phyloP scores from a whole-genome alignment of 495 filamentous ascomycete genomes.

The Xylaria grammica region DNA sequence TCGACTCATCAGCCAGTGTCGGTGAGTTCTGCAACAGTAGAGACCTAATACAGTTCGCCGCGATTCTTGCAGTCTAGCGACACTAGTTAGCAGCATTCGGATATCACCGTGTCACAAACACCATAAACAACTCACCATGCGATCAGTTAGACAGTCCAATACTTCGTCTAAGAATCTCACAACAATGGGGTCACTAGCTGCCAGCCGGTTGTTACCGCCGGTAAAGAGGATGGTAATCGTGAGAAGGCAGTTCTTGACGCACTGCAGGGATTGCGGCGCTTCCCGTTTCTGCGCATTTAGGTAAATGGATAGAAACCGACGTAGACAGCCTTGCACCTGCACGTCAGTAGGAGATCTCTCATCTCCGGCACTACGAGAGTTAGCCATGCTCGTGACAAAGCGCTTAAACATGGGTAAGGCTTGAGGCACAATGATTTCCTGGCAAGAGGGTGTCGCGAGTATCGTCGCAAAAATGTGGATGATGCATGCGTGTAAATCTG shows the following conservation, averaged over 20 bases:
- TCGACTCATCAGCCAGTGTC: conserved; percentile 70
- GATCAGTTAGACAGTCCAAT: conserved; percentile 82
- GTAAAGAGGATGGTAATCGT: conserved; percentile 88
- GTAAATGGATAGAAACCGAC: conserved; percentile 79
- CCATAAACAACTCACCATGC: conserved; percentile 54
- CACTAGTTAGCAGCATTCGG: conserved; percentile 25
- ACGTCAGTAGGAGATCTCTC: conserved; percentile 48
- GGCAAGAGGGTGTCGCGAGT: conserved; percentile 83
- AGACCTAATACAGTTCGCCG: conserved; percentile 83
- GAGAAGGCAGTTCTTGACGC: conserved; percentile 91
- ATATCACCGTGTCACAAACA: not conserved
- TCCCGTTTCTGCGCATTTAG: conserved; percentile 84
- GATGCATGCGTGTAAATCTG: conserved; percentile 95
- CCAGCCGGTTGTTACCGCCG: conserved; percentile 71
- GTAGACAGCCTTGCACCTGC: conserved; percentile 72
- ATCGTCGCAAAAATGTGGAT: conserved; percentile 96
- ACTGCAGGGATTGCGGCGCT: conserved; percentile 76
- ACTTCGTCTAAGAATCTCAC: conserved; percentile 72
- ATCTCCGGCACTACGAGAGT: conserved; percentile 41
- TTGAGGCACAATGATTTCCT: conserved; percentile 86
- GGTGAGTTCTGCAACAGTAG: conserved; percentile 70
- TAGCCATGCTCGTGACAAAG: conserved; percentile 77
- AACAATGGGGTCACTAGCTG: conserved; percentile 73
- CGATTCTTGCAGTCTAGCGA: conserved; percentile 77
- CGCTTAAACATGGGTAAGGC: conserved; percentile 90